Base-by-base conservation (phyloP, 2,329 filamentous ascomycete genomes). In the Beauveria medogensis region DNA sequence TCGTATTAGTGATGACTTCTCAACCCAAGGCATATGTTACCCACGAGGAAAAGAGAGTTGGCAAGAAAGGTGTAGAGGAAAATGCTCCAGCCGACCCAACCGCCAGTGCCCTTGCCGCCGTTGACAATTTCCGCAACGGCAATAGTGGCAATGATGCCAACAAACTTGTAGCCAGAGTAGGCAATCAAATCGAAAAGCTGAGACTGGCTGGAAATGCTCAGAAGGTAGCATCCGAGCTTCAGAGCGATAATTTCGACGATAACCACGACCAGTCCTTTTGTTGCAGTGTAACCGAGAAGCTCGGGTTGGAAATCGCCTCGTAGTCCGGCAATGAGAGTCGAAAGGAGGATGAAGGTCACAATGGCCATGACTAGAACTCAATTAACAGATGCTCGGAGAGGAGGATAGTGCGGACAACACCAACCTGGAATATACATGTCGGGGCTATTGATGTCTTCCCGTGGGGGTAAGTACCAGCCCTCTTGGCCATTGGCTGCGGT, bases 141-240 rank as follows among this genome's bases (percentile, higher is more conserved):
- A 64, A 97, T 85, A 0, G 92, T 97, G 55, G 90, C 82, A 63
- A 99, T 99, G 67, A 97, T 92, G 37, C 93, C 94, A 30, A 99
- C 93, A 70, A 99, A 99, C 75, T 99, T 99, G 78, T 99, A 99
- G 22, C 95, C 95, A 2, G 90, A 93, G 77, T 99, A 99, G 5
- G 95, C 95, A 59, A 99, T 88, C 55, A 99, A 77, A 69, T 99
- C 94, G 62, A 97, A 84, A 57, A 97, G 83, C 72, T 97, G 94
- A 18, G 90, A 94, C 67, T 96, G 91, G 72, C 94, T 96, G 68
- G 87, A 95, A 74, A 99, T 97, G 76, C 86, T 92, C 55, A 99
- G 77, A 59, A 99, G 86, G 71, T 97, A 99, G 73, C 91, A 95
- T 57, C 93, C 94, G 28, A 96, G 80, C 77, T 96, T 96, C 65